phyloP scores from a whole-genome alignment of 2,329 filamentous ascomycete genomes.

The Claviceps purpurea region DNA sequence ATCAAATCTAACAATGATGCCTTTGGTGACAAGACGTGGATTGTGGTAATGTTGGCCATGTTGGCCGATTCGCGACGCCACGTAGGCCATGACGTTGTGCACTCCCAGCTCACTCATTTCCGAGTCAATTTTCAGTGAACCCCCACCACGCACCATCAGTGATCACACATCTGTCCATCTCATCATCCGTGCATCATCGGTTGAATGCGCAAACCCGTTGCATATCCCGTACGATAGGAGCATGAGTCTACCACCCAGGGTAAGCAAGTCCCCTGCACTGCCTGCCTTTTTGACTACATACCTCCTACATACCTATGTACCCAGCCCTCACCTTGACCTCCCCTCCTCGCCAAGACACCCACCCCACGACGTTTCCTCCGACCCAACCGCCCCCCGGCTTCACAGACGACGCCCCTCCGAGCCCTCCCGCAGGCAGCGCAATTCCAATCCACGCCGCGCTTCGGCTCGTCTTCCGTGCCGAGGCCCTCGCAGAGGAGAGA shows the following conservation, averaged over 20 bases:
- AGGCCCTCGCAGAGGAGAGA: constrained; percentile 15
- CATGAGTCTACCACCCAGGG: constrained; percentile 3
- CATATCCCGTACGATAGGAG: background rate
- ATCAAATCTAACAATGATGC: background rate
- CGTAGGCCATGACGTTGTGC: too few relatives aligned
- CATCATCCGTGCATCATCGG: background rate
- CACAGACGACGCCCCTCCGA: constrained; percentile 14
- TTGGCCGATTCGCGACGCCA: too few relatives aligned
- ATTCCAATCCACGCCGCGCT: constrained; percentile 27
- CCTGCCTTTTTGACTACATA: background rate
- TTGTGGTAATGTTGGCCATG: too few relatives aligned
- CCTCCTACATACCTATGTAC: background rate
- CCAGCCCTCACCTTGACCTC: background rate
- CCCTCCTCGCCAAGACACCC: constrained; percentile 20
- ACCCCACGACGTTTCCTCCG: constrained; percentile 26
- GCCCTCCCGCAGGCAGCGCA: constrained; percentile 15
- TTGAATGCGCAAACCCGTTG: too few relatives aligned
- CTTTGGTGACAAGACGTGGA: background rate
- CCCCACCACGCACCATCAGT: background rate
- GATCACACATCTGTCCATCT: background rate
- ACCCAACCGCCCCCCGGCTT: constrained; percentile 12
- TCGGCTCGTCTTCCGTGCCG: constrained; percentile 19
- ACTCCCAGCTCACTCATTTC: too few relatives aligned
- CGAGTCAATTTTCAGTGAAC: too few relatives aligned
- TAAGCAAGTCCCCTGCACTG: background rate